Base-by-base conservation (phyloP, 2,329 filamentous ascomycete genomes). In the Cladophialophora exuberans region DNA sequence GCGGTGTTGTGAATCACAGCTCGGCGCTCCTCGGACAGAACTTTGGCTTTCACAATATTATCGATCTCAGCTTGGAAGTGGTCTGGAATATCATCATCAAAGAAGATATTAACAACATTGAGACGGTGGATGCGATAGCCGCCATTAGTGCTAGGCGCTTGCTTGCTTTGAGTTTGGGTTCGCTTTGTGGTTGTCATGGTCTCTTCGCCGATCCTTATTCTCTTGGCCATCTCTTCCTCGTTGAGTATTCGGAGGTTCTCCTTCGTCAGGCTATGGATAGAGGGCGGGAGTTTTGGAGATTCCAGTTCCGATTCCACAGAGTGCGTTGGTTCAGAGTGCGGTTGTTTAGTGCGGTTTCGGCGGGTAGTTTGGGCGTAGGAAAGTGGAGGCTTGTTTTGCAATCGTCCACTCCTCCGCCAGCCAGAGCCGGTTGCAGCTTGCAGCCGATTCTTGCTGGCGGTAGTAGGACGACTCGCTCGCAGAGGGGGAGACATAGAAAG, bases 201-300 rank as follows among this genome's bases (percentile, higher is more conserved):
- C 42, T 46, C 42, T 46, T 46, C 25, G 23, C 42, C 42, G 15
- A 2, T 46, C 25, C 26, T 46, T 46, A 28, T 46, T 17, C 42
- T 46, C 42, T 31, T 46, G 42, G 25, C 25, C 42, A 46, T 46
- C 42, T 30, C 42, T 33, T 46, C 25, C 23, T 46, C 42, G 18
- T 46, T 30, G 22, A 46, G 15, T 46, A n/a, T 31, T 46, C 42
- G 25, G 9, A 46, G 42, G 25, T 46, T 46, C 25, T 46, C 42
- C 42, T 46, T 15, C 42, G 42, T 46, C 42, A 46, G 42, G 42
- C 42, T 46, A 46, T 46, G 42, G 26, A 46, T 46, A 31, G 42
- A 46, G 25, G 42, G 42, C 25, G 42, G 5, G 25, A 17, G 42
- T 46, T 31, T 46, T 33, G 42, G 26, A 46, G 42, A 46, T 46